Base-by-base conservation (phyloP, 2,329 filamentous ascomycete genomes). In the Paracamarosporium sp. region DNA sequence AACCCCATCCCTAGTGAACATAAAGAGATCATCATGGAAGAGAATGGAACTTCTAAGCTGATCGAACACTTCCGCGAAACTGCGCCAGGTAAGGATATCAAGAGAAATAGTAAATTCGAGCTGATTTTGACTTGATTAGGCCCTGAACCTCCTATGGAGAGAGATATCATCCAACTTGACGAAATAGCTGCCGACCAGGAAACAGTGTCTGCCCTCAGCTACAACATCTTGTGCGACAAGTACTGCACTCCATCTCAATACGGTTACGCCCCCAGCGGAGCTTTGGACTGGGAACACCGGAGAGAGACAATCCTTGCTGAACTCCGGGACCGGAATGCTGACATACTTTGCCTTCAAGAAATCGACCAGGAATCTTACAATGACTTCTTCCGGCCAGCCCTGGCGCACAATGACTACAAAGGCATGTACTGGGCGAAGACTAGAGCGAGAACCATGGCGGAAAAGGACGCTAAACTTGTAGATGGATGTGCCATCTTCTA, bases 401-500 rank as follows among this genome's bases (percentile, higher is more conserved):
- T 99, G 57, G 92, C 92, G 2, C 89, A 92, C 67, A 85, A 90
- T 68, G 93, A 94, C 64, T 99, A 98, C 84, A 96, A 93, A 79
- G 94, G 95, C 24, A 89, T 97, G 3, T 96, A 94, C 73, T 97
- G 90, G 86, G 92, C 93, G 43, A 94, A 96, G 76, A 90, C 91
- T 40, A 88, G 95, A 71, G 91, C 93, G 33, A 91, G 90, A 78
- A 97, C 94, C 8, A 96, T 98, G 92, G 86, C 86, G 13, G 92
- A 96, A 70, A 91, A 90, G 78, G 92, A 97, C 65, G 91, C 93
- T 5, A 91, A 90, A 69, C 83, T 85, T n/a, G 94, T 99, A 12
- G 95, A 99, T 78, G 95, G 95, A 11, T 98, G 95, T 77, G 95
- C 95, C 31, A 94, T 93, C 50, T 98, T 99, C 79, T 98, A 92